Conservation (phyloP, 2,329 filamentous ascomycete genomes). For the Fusarium compactum region DNA sequence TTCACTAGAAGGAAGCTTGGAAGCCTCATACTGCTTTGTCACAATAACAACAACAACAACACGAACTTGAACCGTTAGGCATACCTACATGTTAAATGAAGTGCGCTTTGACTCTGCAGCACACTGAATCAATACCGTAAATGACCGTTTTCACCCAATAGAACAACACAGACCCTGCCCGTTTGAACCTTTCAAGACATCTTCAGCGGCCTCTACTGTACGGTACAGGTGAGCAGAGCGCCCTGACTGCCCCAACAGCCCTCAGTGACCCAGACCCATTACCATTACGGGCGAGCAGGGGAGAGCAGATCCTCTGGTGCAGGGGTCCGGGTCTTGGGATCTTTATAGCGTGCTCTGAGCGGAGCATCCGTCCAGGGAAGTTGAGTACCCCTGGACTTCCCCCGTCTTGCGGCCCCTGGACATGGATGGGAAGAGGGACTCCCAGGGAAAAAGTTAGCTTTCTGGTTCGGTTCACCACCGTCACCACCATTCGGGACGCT, state of each 20-base stretch:
- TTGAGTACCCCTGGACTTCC: slow-evolving; percentile 22
- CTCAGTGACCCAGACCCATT: neutral
- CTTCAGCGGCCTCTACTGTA: slow-evolving; percentile 35
- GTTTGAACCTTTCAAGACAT: slow-evolving; percentile 24
- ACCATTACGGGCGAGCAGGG: slow-evolving; percentile 4
- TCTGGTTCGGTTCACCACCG: slow-evolving; percentile 36
- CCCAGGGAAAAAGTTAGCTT: neutral
- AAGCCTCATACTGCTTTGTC: neutral
- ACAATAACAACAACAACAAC: neutral
- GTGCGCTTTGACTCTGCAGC: slow-evolving; percentile 28
- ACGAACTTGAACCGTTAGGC: neutral
- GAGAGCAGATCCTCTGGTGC: slow-evolving; percentile 40
- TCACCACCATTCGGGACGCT: slow-evolving; percentile 38
- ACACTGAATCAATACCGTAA: slow-evolving; percentile 9
- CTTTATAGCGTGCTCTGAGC: neutral
- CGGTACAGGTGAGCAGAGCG: slow-evolving; percentile 1
- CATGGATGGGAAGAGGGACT: slow-evolving; percentile 16
- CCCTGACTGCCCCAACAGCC: slow-evolving; percentile 23
- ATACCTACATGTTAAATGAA: neutral
- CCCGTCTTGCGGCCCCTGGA: slow-evolving; percentile 33
- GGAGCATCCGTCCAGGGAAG: neutral
- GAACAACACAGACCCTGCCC: slow-evolving; percentile 30
- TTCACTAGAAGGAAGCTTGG: slow-evolving; percentile 4
- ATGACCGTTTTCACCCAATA: slow-evolving; percentile 17
- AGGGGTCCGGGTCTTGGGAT: slow-evolving; percentile 15